Base-by-base conservation (phyloP, 2,329 filamentous ascomycete species). In the Colletotrichum magnum region DNA sequence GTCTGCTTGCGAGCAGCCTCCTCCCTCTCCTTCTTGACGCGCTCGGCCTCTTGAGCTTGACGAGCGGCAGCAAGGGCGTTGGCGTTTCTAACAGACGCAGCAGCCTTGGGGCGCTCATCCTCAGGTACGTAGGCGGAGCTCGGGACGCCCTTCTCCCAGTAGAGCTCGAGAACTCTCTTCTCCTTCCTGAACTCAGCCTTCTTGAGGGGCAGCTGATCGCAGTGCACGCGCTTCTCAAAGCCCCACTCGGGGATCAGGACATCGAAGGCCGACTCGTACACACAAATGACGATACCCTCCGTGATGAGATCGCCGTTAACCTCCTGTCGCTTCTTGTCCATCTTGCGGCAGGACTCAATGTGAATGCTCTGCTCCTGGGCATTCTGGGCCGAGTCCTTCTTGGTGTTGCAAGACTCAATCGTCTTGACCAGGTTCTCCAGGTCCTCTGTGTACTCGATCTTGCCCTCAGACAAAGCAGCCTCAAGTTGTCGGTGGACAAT, bases 121-220 rank as follows among this genome's bases (percentile, higher is more conserved):
- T 99, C 96, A 3, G 96, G 96, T 60, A 99, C 92, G 75, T 97
- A 99, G 2, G 95, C 93, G 51, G 95, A 98, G 72, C 95, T 98
- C 32, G 95, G 94, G 7, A 98, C 94, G 54, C 96, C 96, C 89
- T 98, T 99, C 90, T 99, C 96, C 96, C 96, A 99, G 87, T 98
- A 99, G 16, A 99, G 88, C 83, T 99, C 96, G 54, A 99, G 87
- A 36, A 98, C 90, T 64, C 96, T 91, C 84, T 95, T 94, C 79
- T 97, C 94, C 87, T 98, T 98, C 81, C 97, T 91, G 83, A 96
- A 99, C 79, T 99, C 96, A n/a, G 96, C 96, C 87, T 99, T 99
- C 89, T 98, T 95, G 74, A 99, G 85, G 36, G 96, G 96, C 78
- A 99, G 87, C 85, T 99, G 96, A 78, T 99, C 96, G 79, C 96